These are phyloP conservation scores for Cutaneotrichosporon sp. DNA, from an alignment of 1,284 basidiomycete species.

Conservation along the genomic window DNA sequence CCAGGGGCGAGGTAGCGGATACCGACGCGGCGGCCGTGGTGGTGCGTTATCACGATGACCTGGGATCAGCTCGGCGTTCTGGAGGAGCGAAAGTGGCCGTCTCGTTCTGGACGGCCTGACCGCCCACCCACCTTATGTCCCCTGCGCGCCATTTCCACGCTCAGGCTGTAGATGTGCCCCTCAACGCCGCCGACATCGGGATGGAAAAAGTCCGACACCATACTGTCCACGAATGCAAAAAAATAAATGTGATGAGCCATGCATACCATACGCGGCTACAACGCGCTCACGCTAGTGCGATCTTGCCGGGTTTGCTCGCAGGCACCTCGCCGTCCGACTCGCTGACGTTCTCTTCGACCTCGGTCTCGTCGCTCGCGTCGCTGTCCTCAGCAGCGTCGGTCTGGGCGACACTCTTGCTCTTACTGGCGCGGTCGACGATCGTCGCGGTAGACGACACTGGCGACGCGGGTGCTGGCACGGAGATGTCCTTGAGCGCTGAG, in stretches of 20 bases:
- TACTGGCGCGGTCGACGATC: neutral
- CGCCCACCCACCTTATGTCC: conserved; percentile 71
- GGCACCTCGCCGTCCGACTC: conserved; percentile 1
- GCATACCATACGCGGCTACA: conserved; percentile 26
- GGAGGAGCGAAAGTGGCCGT: no score
- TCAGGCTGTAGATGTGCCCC: conserved; percentile 91
- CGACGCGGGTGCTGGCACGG: conserved; percentile 15
- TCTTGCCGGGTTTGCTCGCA: conserved; percentile 18
- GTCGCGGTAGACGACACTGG: neutral
- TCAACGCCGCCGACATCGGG: conserved; percentile 95
- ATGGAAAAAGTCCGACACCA: conserved; percentile 97
- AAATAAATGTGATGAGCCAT: conserved; percentile 31
- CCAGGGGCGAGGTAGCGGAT: conserved; percentile 72
- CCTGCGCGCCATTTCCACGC: conserved; percentile 73
- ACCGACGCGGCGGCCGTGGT: conserved; percentile 79
- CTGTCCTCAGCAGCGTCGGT: neutral
- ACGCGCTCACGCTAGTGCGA: conserved; percentile 35
- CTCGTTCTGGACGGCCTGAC: conserved; percentile 20
- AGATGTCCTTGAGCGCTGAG: conserved; percentile 45
- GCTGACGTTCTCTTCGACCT: conserved; percentile 10
- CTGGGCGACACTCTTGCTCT: neutral
- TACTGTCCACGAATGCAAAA: conserved; percentile 46
- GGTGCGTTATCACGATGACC: conserved; percentile 94
- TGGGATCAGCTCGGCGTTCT: conserved; percentile 43
- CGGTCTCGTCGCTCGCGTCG: conserved; percentile 12